Base-by-base conservation (phyloP, 1,284 basidiomycete species). In the Ceratobasidium sp. region DNA sequence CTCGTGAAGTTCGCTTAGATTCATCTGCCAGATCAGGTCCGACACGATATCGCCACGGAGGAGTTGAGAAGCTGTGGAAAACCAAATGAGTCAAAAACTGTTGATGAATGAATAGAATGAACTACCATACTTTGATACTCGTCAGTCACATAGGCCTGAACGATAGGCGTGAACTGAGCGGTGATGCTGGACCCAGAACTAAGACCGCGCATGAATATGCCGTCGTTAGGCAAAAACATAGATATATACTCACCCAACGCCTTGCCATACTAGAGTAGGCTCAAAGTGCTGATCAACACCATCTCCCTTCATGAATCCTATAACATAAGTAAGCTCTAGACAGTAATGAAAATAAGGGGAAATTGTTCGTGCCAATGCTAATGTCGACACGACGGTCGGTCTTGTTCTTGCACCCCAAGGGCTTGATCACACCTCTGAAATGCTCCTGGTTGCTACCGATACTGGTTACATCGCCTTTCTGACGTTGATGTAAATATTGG, bases 141-240 rank as follows among this genome's bases (percentile, higher is more conserved):
- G 9, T 49, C 32, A 37, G 71, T 75, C 9, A 73, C 70, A 49
- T 75, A 75, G 1, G 71, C 71, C n/a, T 40, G 64, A 37, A 75
- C 51, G 25, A 44, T 46, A 3, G 71, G 71, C 1, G 71, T 65
- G n/a, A 75, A 75, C 29, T 64, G 46, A 17, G 71, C 61, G 9
- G 61, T 65, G n/a, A 75, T 34, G 15, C n/a, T 70, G 9, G 54
- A 70, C 40, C 59, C 59, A 11, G 68, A 32, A 25, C 68, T 70
- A 13, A 49, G 1, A 19, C 2, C 1, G 11, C 15, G 46, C 13
- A 49, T 49, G 15, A 49, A 49, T 49, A 19, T 17, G 6, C 9
- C 13, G 25, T 13, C 25, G 52, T 7, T 1, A 19, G 49, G n/a
- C n/a, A 51, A 17, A 52, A 15, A 56, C 46, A 11, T 22, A 25